Conservation (phyloP, 768 basidiomycete genomes). For the Lactarius sp. region DNA sequence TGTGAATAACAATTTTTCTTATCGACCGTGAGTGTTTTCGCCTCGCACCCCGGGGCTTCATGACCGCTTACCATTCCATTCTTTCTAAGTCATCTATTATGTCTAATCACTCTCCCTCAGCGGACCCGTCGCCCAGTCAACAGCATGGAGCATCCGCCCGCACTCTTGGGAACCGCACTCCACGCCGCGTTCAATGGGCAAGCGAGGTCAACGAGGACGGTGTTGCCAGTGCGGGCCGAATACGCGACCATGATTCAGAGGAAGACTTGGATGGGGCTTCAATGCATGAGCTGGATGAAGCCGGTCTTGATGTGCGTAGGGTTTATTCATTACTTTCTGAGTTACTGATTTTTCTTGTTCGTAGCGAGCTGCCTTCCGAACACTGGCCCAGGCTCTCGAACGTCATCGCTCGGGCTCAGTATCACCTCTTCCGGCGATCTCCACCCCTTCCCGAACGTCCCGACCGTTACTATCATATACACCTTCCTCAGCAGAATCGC, state of each 20-base stretch:
- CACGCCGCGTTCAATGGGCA: slow-evolving; percentile 26
- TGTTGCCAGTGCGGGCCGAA: not conserved
- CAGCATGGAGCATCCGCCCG: slow-evolving; percentile 2
- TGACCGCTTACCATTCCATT: not conserved
- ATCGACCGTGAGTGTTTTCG: not conserved
- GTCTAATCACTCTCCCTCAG: not conserved
- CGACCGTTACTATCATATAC: not conserved
- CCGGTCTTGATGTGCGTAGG: slow-evolving; percentile 46
- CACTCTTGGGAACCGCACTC: slow-evolving; percentile 18
- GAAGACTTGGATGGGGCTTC: not conserved
- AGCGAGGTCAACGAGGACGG: slow-evolving; percentile 5
- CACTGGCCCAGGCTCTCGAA: slow-evolving; percentile 48
- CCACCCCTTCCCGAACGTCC: not conserved
- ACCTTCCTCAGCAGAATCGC: slow-evolving; percentile 22
- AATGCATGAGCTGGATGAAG: slow-evolving; percentile 49
- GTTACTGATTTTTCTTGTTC: not conserved
- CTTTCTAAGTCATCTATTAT: not conserved
- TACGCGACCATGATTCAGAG: not conserved
- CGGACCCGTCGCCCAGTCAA: not conserved
- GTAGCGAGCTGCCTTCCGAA: slow-evolving; percentile 47
- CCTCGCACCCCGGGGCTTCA: not conserved
- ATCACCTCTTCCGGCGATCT: not conserved
- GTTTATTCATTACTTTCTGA: not conserved
- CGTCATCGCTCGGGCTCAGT: slow-evolving; percentile 37
- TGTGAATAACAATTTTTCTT: not conserved